Base-by-base conservation (phyloP, 2,329 filamentous ascomycete species). In the Aphanoascus verrucosus region DNA sequence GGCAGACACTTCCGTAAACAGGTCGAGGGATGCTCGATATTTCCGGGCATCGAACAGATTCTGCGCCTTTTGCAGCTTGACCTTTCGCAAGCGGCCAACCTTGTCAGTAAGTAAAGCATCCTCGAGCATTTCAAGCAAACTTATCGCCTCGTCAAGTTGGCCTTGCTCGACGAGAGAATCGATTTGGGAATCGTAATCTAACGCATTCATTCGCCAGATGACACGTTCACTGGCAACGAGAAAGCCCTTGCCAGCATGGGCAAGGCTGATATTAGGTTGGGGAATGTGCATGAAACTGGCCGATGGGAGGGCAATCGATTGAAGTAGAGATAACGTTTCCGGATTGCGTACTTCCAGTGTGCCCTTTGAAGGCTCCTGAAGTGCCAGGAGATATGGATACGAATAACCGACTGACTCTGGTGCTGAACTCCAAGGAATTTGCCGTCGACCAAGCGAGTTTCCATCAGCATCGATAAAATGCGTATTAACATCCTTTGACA, bases 401-500 rank as follows among this genome's bases (percentile, higher is more conserved):
- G 90, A 96, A 68, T 96, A 98, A 19, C 91, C 93, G 55, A 98
- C 84, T 53, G 85, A 85, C 62, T 96, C 90, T 1, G 93, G 94
- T 1, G 91, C 88, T 34, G 81, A 76, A 41, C 83, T 80, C 93
- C 93, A 98, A 1, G 89, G 89, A n/a, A 98, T 83, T 66, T 97
- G 90, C 53, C 85, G 78, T 68, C 87, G 88, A 43, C 90, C 85
- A 34, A 94, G 67, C 0, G 89, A 79, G 60, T 88, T 90, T 3
- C 90, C 93, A 31, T 88, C 78, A 9, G 85, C 80, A 55, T 93
- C 85, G 59, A 95, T 86, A 66, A 98, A 98, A 50, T 96, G 74
- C 1, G 90, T 94, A 67, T 96, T 94, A 63, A 96, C 88, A 62
- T 98, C 93, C 68, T 94, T 95, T n/a, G 91, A 88, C n/a, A 98